Percentiles rank a stretch among this genome's conserved stretches.
phyloP scores from a whole-genome alignment of 2,329 filamentous ascomycete genomes.

The Tolypocladium nubicola region DNA sequence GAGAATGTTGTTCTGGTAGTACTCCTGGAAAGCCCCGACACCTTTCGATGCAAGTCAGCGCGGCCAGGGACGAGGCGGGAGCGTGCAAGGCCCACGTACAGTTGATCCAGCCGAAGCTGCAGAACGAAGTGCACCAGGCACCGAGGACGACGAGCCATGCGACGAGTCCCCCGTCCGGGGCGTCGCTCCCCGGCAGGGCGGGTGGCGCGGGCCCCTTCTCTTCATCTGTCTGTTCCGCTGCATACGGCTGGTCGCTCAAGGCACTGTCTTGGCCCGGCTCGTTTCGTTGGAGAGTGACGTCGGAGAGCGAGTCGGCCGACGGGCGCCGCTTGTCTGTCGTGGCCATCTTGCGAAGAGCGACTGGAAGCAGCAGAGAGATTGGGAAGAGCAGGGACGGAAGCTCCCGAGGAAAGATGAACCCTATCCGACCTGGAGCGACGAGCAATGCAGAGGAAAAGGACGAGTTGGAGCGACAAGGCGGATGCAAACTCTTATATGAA shows the following conservation, averaged over 20 bases:
- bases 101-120: not conserved
- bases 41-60: not conserved
- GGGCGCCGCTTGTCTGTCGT: not conserved
- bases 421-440: not conserved
- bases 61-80: not conserved
- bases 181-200: not conserved
- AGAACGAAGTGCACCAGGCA: not conserved
- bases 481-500: not conserved
- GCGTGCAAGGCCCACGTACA: not conserved
- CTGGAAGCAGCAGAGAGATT: too few species aligned
- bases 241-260: not conserved
- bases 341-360: not conserved
- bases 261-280: not conserved
- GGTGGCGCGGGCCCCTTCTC: not conserved
- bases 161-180: not conserved
- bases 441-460: not conserved
- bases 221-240: not conserved
- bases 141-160: not conserved
- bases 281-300: not conserved
- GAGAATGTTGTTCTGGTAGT: not conserved
- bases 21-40: not conserved
- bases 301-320: not conserved
- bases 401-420: too few species aligned
- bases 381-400: too few species aligned
- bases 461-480: not conserved